These are phyloP conservation scores for Aspergillus flavus DNA, from an alignment of 2,329 filamentous ascomycete species.

Conservation along the genomic window DNA sequence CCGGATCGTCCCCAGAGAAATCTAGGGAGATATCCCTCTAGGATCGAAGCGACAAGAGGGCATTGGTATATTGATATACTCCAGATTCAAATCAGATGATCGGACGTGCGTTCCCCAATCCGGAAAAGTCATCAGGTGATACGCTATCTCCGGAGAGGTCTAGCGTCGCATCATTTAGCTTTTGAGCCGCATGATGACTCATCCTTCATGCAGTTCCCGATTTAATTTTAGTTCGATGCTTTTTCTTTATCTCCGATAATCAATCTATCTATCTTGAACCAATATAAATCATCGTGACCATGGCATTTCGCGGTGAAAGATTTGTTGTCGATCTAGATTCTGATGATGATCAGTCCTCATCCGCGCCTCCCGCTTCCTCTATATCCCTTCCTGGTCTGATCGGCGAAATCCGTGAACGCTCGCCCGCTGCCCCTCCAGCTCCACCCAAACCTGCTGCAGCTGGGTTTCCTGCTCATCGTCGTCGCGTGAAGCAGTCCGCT, in stretches of 20 bases:
- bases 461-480: constrained; percentile 89
- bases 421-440: constrained; percentile 48
- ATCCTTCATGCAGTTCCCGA: constrained; percentile 1
- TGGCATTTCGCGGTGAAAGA: constrained; percentile 61
- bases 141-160: constrained; percentile 26
- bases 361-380: constrained; percentile 21
- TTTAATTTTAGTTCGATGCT: background rate
- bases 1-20: background rate
- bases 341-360: constrained; percentile 49
- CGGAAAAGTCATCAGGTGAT: constrained; percentile 12
- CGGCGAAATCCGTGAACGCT: constrained; percentile 78
- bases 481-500: constrained; percentile 70
- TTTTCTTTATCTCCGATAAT: constrained; percentile 13
- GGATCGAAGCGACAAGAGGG: background rate
- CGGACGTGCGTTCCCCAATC: constrained; percentile 15
- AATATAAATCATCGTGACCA: constrained; percentile 22
- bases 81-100: constrained; percentile 20
- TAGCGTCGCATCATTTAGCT: constrained; percentile 33
- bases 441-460: constrained; percentile 63
- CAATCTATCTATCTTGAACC: background rate
- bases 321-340: constrained; percentile 62
- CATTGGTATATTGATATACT: background rate
- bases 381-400: constrained; percentile 52
- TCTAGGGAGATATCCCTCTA: background rate
- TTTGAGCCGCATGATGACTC: constrained; percentile 41